These are phyloP conservation scores for Betula pendula DNA, from an alignment of 306 rosid genomes.

Conservation along the genomic window DNA sequence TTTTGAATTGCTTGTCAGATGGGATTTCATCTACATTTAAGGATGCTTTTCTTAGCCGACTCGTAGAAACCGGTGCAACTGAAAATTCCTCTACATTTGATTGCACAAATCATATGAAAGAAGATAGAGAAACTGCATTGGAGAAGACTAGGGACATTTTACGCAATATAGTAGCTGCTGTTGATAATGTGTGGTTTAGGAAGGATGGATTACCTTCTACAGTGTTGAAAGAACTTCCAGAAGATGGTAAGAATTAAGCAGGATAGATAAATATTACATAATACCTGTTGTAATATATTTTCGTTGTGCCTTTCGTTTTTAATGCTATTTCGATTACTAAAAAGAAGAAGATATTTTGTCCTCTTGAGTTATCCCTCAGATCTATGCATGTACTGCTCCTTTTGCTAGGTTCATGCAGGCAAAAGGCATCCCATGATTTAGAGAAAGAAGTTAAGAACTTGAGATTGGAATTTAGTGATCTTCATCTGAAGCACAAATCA, in stretches of 20 bases:
- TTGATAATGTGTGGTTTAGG: slow-evolving; percentile 53
- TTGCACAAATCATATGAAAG: slow-evolving; percentile 45
- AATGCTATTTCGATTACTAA: too few relatives aligned
- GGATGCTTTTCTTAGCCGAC: slow-evolving; percentile 74
- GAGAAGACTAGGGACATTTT: slow-evolving; percentile 48
- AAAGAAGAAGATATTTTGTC: slow-evolving; percentile 11
- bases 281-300: too few relatives aligned
- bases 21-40: slow-evolving; percentile 53
- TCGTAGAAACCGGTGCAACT: slow-evolving; percentile 82
- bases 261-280: slow-evolving; percentile 13
- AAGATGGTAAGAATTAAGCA: slow-evolving; percentile 53
- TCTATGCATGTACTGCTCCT: slow-evolving; percentile 30
- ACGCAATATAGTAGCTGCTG: slow-evolving; percentile 43
- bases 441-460: slow-evolving; percentile 54
- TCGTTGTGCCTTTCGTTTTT: too few relatives aligned
- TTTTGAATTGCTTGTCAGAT: slow-evolving; percentile 51
- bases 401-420: slow-evolving; percentile 63
- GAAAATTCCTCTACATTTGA: slow-evolving; percentile 64
- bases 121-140: slow-evolving; percentile 30
- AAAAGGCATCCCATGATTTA: slow-evolving; percentile 42
- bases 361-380: slow-evolving; percentile 24
- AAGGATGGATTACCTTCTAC: slow-evolving; percentile 61
- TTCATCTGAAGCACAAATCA: slow-evolving; percentile 61
- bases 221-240: slow-evolving; percentile 50
- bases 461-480: slow-evolving; percentile 59